These are phyloP conservation scores for Allium sativum DNA, from an alignment of 106 monocot species.

Conservation along the genomic window DNA sequence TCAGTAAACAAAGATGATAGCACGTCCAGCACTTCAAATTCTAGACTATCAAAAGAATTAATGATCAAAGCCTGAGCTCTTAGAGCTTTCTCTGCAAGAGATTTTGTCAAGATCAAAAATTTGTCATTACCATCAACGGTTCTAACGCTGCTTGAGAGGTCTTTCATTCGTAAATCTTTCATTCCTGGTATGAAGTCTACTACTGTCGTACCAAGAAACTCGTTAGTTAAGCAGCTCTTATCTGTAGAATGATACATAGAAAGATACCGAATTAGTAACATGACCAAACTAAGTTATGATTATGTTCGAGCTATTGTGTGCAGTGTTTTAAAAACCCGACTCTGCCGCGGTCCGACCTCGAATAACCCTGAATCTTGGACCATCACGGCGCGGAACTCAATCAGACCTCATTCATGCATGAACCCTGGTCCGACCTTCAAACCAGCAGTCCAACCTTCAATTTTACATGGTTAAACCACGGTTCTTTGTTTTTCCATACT, in stretches of 20 bases:
- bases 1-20: conserved; percentile 30
- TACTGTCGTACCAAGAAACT: conserved; percentile 43
- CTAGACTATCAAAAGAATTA: conserved; percentile 59
- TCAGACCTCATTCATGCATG: too few species aligned
- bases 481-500: too few species aligned
- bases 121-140: conserved; percentile 36
- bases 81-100: conserved; percentile 35
- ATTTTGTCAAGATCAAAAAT: conserved; percentile 26
- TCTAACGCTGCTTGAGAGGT: conserved; percentile 52
- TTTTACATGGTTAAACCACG: too few species aligned
- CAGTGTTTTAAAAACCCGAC: too few species aligned
- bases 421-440: too few species aligned
- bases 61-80: conserved; percentile 38
- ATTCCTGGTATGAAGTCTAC: conserved; percentile 55
- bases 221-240: conserved; percentile 39
- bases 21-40: conserved; percentile 27
- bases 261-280: neutral
- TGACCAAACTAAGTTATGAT: too few species aligned
- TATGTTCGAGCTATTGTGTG: too few species aligned
- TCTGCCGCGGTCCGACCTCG: too few species aligned
- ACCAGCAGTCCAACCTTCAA: too few species aligned
- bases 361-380: too few species aligned
- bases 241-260: conserved; percentile 14
- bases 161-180: conserved; percentile 36
- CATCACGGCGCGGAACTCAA: too few species aligned